phyloP scores from a whole-genome alignment of 1,139 yeast species.

The Wickerhamomyces sp. region DNA sequence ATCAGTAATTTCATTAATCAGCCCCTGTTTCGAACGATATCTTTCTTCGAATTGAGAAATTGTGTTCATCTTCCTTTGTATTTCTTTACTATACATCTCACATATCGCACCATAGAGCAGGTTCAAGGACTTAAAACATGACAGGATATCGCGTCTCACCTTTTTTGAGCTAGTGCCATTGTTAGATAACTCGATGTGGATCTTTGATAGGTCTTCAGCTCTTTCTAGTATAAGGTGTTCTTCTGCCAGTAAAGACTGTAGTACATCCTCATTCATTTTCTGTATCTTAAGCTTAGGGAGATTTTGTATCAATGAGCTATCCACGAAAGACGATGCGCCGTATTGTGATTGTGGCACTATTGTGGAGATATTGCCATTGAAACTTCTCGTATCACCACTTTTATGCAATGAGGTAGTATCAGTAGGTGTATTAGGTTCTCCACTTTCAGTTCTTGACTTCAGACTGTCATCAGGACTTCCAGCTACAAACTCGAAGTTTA shows the following conservation, averaged over 20 bases:
- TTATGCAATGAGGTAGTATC: not conserved
- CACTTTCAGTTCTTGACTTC: slow-evolving; percentile 5
- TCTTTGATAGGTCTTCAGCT: slow-evolving; percentile 12
- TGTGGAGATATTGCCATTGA: not conserved
- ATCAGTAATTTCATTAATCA: slow-evolving; percentile 35
- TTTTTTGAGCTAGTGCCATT: slow-evolving; percentile 18
- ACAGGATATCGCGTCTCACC: slow-evolving; percentile 14
- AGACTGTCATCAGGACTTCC: slow-evolving; percentile 2
- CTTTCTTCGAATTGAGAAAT: slow-evolving; percentile 37
- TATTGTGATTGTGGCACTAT: not conserved
- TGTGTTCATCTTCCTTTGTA: slow-evolving; percentile 29
- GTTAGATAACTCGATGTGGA: slow-evolving; percentile 14
- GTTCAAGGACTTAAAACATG: slow-evolving; percentile 14
- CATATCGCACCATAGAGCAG: slow-evolving; percentile 38
- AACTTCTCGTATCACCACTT: not conserved
- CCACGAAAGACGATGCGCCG: not conserved
- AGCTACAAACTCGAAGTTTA: not conserved
- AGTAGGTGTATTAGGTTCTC: slow-evolving; percentile 13
- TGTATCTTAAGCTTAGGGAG: not conserved
- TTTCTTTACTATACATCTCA: slow-evolving; percentile 45
- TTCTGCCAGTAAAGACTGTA: slow-evolving; percentile 16
- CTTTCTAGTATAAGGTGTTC: slow-evolving; percentile 14
- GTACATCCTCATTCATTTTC: slow-evolving; percentile 12
- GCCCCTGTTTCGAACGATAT: slow-evolving; percentile 37
- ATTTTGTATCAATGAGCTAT: slow-evolving; percentile 1